Percentiles rank a stretch among this genome's conserved stretches.
These are phyloP conservation scores for Emydomyces testavorans DNA, from an alignment of 2,329 filamentous ascomycete genomes.

Conservation along the genomic window DNA sequence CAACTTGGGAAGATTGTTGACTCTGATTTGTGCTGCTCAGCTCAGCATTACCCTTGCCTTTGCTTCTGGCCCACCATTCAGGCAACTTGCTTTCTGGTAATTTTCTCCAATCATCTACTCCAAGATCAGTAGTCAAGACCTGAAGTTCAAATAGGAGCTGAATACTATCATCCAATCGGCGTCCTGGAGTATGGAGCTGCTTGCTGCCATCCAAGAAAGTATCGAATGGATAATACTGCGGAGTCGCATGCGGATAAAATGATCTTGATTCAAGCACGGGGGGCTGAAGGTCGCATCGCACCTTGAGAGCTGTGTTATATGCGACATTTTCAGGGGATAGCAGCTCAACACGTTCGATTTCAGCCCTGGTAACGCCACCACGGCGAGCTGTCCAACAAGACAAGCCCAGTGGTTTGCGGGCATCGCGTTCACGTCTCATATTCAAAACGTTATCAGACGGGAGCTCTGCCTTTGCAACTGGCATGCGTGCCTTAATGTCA, in stretches of 20 bases:
- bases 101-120: slow-evolving; percentile 16
- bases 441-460: slow-evolving; percentile 22
- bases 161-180: slow-evolving; percentile 14
- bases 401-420: slow-evolving; percentile 19
- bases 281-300: slow-evolving; percentile 14
- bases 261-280: slow-evolving; percentile 17
- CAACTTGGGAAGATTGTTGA: not conserved
- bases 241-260: slow-evolving; percentile 5
- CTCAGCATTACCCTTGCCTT: not conserved
- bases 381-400: slow-evolving; percentile 23
- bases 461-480: slow-evolving; percentile 12
- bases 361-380: slow-evolving; percentile 16
- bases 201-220: slow-evolving; percentile 17
- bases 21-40: not conserved
- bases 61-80: slow-evolving; percentile 13
- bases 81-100: slow-evolving; percentile 18
- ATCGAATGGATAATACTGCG: slow-evolving; percentile 16
- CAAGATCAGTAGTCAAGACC: slow-evolving; percentile 12
- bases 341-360: slow-evolving; percentile 22
- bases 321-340: slow-evolving; percentile 20
- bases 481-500: slow-evolving; percentile 25
- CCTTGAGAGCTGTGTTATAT: slow-evolving; percentile 23
- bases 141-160: slow-evolving; percentile 17
- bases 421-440: slow-evolving; percentile 23
- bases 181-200: slow-evolving; percentile 13